Base-by-base conservation (phyloP, 257 asterid species). In the Nicotiana undulata region DNA sequence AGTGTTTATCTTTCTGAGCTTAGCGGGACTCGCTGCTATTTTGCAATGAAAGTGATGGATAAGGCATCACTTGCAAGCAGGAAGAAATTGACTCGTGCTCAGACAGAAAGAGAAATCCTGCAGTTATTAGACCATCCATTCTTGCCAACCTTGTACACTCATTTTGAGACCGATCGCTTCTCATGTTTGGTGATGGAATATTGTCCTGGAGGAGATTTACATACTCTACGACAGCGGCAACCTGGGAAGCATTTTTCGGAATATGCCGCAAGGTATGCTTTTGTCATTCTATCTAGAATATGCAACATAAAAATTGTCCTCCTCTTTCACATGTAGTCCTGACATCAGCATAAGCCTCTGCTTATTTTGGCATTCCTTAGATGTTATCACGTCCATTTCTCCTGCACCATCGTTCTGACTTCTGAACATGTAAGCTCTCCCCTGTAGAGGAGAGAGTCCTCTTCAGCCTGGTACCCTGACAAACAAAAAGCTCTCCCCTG, bases 201-300 rank as follows among this genome's bases (percentile, higher is more conserved):
- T 81, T 89, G 92, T 82, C 92, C 92, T 24, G 92, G 92, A 40
- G 92, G 92, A 22, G 92, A 89, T 84, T 83, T 89, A 76, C 92
- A 89, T 81, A 82, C 90, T 40, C 76, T 89, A 75, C 84, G 92
- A 76, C 89, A 89, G 80, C 72, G 89, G 60, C 90, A 89, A 79
- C 88, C 92, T 6, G 90, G 92, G 81, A 89, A 89, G 77, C 89
- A 87, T 84, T 89, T 89, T 78, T 87, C 92, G 3, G 92, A 89
- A 79, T 87, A 89, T 84, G 92, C 92, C 82, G 87, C 92, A 12
- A 76, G 92, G 92, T 89, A 85, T 76, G 84, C 59, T 75, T 40
- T 80, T 63, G 4, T 6, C 59, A 24, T 31, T 49, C 40, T 70
- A 32, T 58, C 80, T 72, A 34, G 64, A 20, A 17, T 56, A 55